Percentiles rank a stretch among this genome's conserved stretches.
phyloP scores from a whole-genome alignment of 306 rosid genomes.

The Glycine soja region DNA sequence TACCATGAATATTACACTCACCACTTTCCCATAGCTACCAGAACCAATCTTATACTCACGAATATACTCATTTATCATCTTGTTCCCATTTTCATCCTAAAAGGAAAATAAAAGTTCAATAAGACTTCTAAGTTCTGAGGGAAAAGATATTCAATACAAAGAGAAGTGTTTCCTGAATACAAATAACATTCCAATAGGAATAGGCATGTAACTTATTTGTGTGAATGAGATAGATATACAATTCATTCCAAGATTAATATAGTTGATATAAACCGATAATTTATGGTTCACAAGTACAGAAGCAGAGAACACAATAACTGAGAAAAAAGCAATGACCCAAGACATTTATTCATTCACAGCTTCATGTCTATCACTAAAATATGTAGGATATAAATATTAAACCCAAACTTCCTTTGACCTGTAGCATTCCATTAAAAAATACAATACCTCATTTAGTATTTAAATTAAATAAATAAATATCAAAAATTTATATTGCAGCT shows the following conservation, averaged over 20 bases:
- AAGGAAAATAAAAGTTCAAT: constrained; percentile 22
- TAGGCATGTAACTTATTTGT: not conserved
- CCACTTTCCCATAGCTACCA: constrained; percentile 99
- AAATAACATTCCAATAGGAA: constrained; percentile 30
- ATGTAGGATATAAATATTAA: not conserved
- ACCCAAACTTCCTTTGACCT: constrained; percentile 14
- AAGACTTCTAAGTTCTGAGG: constrained; percentile 14
- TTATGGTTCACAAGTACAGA: constrained; percentile 1
- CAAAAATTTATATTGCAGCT: constrained; percentile 14
- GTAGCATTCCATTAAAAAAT: not conserved
- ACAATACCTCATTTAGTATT: not conserved
- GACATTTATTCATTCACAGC: not conserved
- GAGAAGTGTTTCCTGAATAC: constrained; percentile 16
- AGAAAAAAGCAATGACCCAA: not conserved
- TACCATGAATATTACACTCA: constrained; percentile 50
- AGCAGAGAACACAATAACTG: not conserved
- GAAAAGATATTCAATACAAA: constrained; percentile 5
- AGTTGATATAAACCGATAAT: not conserved
- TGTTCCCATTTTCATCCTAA: constrained; percentile 93
- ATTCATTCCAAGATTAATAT: constrained; percentile 7
- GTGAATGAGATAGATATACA: not conserved
- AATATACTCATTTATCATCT: constrained; percentile 90
- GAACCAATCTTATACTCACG: constrained; percentile 94
- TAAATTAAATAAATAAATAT: not conserved
- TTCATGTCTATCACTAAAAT: constrained; percentile 11